Evolutionary conservation across 2,329 filamentous ascomycete species (phyloP), one percentile per base, ranked within the genome.

Genomic region (Coniochaeta sp.): DNA sequence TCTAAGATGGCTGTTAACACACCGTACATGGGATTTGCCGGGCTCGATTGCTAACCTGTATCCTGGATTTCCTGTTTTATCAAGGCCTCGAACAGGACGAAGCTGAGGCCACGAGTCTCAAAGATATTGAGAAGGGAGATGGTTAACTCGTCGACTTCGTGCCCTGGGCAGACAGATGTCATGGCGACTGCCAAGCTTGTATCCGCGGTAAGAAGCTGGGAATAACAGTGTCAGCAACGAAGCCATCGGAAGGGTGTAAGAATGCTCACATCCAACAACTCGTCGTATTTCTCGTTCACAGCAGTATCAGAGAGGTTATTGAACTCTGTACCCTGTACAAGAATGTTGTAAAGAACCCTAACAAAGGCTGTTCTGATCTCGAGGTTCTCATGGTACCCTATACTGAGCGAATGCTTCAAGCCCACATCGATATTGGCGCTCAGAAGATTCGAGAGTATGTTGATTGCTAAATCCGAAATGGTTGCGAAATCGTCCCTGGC

Each of bases 401-500:
- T 86, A 54, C 80, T 83, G 13, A 87, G 67, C 2, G 83, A 86
- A 61, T 86, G 82, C 61, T 87, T 87, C 47, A 87, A 67, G 3
- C 84, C 84, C 32, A 87, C 83, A 58, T 87, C 84, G 28, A 87
- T 85, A 56, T 87, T 87, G 3, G 84, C 83, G 59, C 83, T 86
- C 7, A 87, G 68, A 1, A 87, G 72, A 57, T 87, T 87, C 1
- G 83, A 87, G 12, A 87, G 67, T 13, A 86, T 85, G 10, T 76
- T 81, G 55, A 87, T 87, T 4, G 83, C 79, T 28, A 87, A 71
- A 55, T 86, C 83, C 4, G 82, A 77, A 28, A 75, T 77, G 1
- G 78, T 77, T 13, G 74, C 67, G 12, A 70, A 65, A 48, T 85
- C 82, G 35, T 85, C 81, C 45, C 76, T 74, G 32, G 65, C 62